A percentile compares a stretch with the other conserved stretches of the same genome.
Conservation (phyloP, 148 eudicot species). For the Pouteria glomerata region DNA sequence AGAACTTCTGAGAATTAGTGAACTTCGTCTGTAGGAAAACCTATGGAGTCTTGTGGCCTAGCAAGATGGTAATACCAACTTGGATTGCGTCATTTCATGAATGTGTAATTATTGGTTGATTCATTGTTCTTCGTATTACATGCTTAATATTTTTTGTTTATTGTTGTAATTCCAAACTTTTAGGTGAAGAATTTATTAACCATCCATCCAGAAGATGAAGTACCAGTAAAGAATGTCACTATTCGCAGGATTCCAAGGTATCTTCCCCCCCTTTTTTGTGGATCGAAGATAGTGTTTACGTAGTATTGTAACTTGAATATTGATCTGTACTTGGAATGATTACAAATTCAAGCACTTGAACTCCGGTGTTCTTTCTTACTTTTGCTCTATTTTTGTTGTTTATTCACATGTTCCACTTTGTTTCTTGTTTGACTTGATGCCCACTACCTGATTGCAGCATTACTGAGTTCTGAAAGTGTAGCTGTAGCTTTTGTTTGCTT, state of each 20-base stretch:
- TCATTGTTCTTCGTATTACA: neutral
- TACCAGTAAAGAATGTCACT: conserved; percentile 85
- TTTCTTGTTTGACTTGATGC: neutral
- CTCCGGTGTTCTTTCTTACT: neutral
- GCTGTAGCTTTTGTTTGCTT: no score
- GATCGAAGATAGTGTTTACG: neutral
- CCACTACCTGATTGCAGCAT: no score
- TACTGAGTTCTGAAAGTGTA: no score
- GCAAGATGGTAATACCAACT: neutral
- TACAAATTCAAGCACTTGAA: neutral
- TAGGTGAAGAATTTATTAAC: conserved; percentile 92
- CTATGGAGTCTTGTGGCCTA: no score
- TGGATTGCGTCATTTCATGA: neutral
- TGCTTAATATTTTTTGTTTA: neutral
- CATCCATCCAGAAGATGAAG: conserved; percentile 74
- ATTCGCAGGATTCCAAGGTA: conserved; percentile 95
- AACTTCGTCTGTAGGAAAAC: no score
- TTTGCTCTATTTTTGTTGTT: neutral
- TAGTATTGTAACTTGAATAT: neutral
- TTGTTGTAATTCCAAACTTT: conserved; percentile 3
- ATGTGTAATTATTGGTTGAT: neutral
- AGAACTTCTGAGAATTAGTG: no score
- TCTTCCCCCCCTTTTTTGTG: neutral
- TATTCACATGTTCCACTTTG: neutral
- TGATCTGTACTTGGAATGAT: neutral